Percentiles rank a stretch among this genome's conserved stretches.
Conservation (phyloP, 1,284 basidiomycete genomes). For the Sutorius eximius region DNA sequence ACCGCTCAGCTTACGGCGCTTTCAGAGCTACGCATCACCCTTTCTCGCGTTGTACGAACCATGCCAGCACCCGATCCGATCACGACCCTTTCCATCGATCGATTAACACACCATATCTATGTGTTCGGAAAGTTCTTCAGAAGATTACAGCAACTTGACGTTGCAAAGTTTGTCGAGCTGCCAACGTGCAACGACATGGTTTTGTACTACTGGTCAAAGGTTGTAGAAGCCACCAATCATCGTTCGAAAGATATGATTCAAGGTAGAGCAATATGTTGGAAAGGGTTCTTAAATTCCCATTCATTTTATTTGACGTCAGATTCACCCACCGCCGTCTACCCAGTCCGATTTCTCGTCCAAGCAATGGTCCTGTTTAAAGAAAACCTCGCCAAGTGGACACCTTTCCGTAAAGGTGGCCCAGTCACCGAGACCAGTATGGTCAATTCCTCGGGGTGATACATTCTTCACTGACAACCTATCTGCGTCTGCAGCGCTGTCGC, state of each 20-base stretch:
- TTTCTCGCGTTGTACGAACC: slow-evolving; percentile 38
- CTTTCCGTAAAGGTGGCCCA: slow-evolving; percentile 57
- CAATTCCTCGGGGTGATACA: background rate
- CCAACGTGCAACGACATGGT: slow-evolving; percentile 65
- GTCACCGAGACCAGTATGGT: slow-evolving; percentile 58
- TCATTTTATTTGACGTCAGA: slow-evolving; percentile 40
- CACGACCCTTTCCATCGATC: slow-evolving; percentile 44
- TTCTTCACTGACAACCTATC: slow-evolving; percentile 17
- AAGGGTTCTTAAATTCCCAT: background rate
- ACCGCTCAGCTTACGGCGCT: slow-evolving; percentile 54
- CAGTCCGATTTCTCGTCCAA: slow-evolving; percentile 80
- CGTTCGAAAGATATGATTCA: slow-evolving; percentile 51
- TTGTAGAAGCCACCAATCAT: slow-evolving; percentile 60
- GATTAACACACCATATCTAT: slow-evolving; percentile 65
- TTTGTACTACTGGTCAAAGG: slow-evolving; percentile 75
- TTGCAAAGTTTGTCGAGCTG: slow-evolving; percentile 59
- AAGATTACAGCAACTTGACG: slow-evolving; percentile 64
- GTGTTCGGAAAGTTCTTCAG: slow-evolving; percentile 77
- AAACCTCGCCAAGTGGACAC: slow-evolving; percentile 71
- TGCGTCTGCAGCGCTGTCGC: slow-evolving; percentile 58
- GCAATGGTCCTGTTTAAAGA: slow-evolving; percentile 90
- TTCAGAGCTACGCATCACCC: slow-evolving; percentile 46
- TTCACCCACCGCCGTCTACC: slow-evolving; percentile 54
- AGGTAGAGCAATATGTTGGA: slow-evolving; percentile 41
- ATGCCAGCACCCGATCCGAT: slow-evolving; percentile 29